These are phyloP conservation scores for Penicillium sp. DNA, from an alignment of 2,329 filamentous ascomycete species.

Conservation along the genomic window DNA sequence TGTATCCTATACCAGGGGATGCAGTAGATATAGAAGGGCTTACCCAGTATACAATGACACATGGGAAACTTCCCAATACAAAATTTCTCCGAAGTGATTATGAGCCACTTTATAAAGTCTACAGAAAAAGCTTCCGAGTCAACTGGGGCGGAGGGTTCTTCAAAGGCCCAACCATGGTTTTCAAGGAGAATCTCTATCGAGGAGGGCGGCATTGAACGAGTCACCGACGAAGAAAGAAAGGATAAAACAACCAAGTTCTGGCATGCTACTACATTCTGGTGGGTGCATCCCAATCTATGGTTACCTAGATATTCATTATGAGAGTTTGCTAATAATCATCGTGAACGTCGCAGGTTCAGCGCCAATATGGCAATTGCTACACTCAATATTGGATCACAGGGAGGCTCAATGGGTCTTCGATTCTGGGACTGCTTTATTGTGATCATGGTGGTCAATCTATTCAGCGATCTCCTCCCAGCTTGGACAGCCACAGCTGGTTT, in stretches of 20 bases:
- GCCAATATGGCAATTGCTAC: conserved; percentile 42
- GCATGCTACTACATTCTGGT: conserved; percentile 24
- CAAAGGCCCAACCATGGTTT: conserved; percentile 11
- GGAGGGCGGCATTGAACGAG: conserved; percentile 23
- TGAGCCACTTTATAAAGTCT: neutral
- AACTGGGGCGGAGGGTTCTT: neutral
- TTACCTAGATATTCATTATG: neutral
- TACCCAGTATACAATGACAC: neutral
- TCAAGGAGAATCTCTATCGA: conserved; percentile 20
- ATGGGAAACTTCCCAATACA: neutral
- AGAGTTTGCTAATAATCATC: neutral
- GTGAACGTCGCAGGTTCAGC: conserved; percentile 27
- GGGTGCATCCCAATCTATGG: neutral
- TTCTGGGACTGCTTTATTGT: conserved; percentile 42
- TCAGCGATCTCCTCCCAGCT: conserved; percentile 30
- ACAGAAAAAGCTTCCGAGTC: neutral
- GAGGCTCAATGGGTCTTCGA: conserved; percentile 32
- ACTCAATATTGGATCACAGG: conserved; percentile 33
- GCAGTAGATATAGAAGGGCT: conserved; percentile 4
- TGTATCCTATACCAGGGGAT: neutral
- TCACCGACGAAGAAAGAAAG: conserved; percentile 23
- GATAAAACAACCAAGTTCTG: conserved; percentile 26
- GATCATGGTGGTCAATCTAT: conserved; percentile 35
- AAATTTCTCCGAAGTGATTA: neutral
- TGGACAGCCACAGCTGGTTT: conserved; percentile 36